Conservation (phyloP, 1,284 basidiomycete genomes). For the Sparassis latifolia region DNA sequence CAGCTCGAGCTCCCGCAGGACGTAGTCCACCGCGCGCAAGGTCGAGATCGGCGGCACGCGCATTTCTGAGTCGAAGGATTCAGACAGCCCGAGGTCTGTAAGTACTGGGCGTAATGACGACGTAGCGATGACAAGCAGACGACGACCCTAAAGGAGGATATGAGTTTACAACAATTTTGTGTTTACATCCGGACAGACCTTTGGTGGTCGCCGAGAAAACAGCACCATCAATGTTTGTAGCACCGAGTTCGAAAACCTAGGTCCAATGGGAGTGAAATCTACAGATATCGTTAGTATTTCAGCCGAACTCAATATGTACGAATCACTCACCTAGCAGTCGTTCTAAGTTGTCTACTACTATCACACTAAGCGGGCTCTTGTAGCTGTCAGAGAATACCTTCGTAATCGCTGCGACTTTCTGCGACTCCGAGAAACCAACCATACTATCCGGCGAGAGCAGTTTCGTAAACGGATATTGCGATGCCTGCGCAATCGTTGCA, state of each 20-base stretch:
- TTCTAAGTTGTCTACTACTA: conserved; percentile 95
- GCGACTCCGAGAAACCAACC: conserved; percentile 89
- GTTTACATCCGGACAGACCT: conserved; percentile 40
- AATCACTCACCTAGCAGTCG: conserved; percentile 68
- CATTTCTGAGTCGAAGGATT: conserved; percentile 87
- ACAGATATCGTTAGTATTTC: conserved; percentile 2
- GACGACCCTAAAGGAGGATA: conserved; percentile 58
- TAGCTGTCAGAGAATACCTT: conserved; percentile 96
- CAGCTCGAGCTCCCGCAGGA: conserved; percentile 81
- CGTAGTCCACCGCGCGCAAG: conserved; percentile 67
- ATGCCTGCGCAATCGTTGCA: conserved; percentile 90
- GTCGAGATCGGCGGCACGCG: conserved; percentile 80
- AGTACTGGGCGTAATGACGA: conserved; percentile 87
- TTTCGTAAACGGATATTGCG: conserved; percentile 97
- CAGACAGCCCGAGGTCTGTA: conserved; percentile 84
- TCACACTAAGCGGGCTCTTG: conserved; percentile 94
- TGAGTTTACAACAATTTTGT: neutral
- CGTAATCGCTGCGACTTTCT: conserved; percentile 90
- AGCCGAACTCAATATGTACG: neutral
- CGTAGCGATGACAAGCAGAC: conserved; percentile 89
- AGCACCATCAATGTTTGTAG: conserved; percentile 90
- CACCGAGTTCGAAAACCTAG: conserved; percentile 92
- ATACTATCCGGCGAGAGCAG: conserved; percentile 94
- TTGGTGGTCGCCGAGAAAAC: conserved; percentile 86
- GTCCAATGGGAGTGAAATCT: conserved; percentile 99